Conservation (phyloP, 495 filamentous ascomycete genomes). For the Platismatia glauca region DNA sequence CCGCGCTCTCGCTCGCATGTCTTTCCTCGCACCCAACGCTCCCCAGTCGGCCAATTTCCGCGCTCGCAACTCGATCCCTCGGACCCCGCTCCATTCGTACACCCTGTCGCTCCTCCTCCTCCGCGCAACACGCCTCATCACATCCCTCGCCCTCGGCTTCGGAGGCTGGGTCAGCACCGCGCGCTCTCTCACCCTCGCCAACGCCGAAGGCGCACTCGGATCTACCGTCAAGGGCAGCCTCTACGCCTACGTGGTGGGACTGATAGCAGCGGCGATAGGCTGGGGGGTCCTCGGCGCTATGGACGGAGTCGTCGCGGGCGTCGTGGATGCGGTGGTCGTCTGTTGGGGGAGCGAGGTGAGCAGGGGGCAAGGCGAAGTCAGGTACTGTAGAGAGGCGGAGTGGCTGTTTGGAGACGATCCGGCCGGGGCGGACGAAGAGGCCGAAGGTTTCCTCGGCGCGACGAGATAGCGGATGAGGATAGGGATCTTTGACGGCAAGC, state of each 20-base stretch:
- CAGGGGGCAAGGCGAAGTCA: conserved; percentile 51
- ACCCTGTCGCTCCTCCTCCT: conserved; percentile 84
- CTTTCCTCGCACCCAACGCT: conserved; percentile 56
- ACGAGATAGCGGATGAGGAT: not conserved
- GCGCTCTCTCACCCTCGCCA: conserved; percentile 50
- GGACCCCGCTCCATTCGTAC: conserved; percentile 55
- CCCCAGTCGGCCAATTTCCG: conserved; percentile 44
- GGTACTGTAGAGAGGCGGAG: conserved; percentile 80
- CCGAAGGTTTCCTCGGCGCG: conserved; percentile 8
- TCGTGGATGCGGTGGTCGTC: conserved; percentile 84
- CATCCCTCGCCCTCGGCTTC: conserved; percentile 80
- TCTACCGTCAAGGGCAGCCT: conserved; percentile 62
- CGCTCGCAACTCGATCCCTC: conserved; percentile 17
- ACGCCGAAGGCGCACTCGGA: conserved; percentile 41
- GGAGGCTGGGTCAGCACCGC: conserved; percentile 97
- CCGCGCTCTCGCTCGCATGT: conserved; percentile 65
- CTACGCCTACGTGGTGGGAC: conserved; percentile 89
- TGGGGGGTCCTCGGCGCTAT: conserved; percentile 94
- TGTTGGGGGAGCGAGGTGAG: conserved; percentile 67
- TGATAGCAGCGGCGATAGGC: conserved; percentile 86
- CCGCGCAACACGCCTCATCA: conserved; percentile 80
- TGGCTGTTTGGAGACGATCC: conserved; percentile 49
- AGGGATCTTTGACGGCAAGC: not conserved
- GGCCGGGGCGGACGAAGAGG: conserved; percentile 14
- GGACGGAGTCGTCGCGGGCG: conserved; percentile 83